A percentile compares a stretch with the other conserved stretches of the same genome.
Conservation (phyloP, 2,329 filamentous ascomycete genomes). For the Xylaria hypoxylon region DNA sequence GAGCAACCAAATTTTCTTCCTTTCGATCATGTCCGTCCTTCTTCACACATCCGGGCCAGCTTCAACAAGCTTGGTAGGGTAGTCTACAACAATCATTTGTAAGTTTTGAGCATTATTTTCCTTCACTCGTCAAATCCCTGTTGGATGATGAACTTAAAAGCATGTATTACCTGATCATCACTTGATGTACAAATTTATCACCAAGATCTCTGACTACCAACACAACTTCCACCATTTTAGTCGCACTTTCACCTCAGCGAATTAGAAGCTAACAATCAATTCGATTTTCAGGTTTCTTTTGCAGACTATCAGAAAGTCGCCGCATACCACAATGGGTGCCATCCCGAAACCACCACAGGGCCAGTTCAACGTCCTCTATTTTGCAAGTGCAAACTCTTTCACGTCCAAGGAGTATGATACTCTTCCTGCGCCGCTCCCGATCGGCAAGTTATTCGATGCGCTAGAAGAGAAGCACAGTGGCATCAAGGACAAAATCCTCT, state of each 20-base stretch:
- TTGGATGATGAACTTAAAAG: slow-evolving; percentile 63
- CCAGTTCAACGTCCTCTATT: slow-evolving; percentile 86
- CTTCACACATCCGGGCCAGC: slow-evolving; percentile 21
- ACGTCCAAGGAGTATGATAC: slow-evolving; percentile 75
- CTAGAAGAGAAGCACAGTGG: slow-evolving; percentile 78
- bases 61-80: slow-evolving; percentile 6
- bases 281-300: slow-evolving; percentile 13
- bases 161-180: slow-evolving; percentile 70
- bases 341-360: slow-evolving; percentile 64
- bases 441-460: slow-evolving; percentile 71
- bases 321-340: slow-evolving; percentile 50
- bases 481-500: slow-evolving; percentile 75
- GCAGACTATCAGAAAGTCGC: neutral
- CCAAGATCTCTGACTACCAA: slow-evolving; percentile 75
- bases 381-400: slow-evolving; percentile 78
- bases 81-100: slow-evolving; percentile 15
- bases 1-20: slow-evolving; percentile 15
- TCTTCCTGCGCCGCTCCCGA: slow-evolving; percentile 73
- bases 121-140: slow-evolving; percentile 54
- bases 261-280: slow-evolving; percentile 33
- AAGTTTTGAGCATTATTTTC: slow-evolving; percentile 5
- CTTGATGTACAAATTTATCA: slow-evolving; percentile 70
- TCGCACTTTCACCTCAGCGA: slow-evolving; percentile 10
- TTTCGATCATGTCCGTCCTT: neutral
- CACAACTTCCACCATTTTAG: slow-evolving; percentile 44